A percentile compares a stretch with the other conserved stretches of the same genome.
These are phyloP conservation scores for Paspalum notatum DNA, from an alignment of 176 grass and related monocot genomes.

Conservation along the genomic window DNA sequence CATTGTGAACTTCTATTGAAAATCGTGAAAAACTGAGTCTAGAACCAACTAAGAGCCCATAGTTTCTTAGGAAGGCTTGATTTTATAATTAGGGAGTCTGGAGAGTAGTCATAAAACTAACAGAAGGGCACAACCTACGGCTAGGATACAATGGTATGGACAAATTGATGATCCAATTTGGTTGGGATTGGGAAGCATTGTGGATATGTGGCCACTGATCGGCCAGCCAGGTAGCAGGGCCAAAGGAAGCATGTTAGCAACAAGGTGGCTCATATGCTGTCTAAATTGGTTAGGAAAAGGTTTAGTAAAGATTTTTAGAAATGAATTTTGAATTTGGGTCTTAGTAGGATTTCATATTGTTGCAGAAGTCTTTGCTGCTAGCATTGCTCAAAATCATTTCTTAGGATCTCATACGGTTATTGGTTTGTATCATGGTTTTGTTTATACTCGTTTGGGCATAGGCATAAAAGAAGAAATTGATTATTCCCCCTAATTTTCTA, in stretches of 20 bases:
- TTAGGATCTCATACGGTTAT: not conserved
- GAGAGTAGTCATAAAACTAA: not conserved
- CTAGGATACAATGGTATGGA: not conserved
- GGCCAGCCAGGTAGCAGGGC: not conserved
- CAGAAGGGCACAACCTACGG: not conserved
- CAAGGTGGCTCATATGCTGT: not conserved
- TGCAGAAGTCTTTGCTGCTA: not conserved
- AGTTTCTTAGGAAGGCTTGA: not conserved
- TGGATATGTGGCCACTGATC: not conserved
- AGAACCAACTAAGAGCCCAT: not conserved
- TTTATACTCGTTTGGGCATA: not conserved
- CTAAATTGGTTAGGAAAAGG: not conserved
- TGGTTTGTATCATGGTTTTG: not conserved
- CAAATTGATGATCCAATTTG: not conserved
- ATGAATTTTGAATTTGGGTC: not conserved
- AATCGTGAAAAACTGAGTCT: not conserved
- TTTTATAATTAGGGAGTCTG: not conserved
- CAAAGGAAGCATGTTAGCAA: not conserved
- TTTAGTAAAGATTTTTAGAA: not conserved
- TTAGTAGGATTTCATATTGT: constrained; percentile 6
- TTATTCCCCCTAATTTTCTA: not conserved
- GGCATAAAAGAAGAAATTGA: not conserved
- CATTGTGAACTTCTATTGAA: not conserved
- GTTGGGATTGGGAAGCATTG: not conserved
- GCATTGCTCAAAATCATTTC: not conserved